phyloP scores from a whole-genome alignment of 208 protist species.

The Angomonas deanei region DNA sequence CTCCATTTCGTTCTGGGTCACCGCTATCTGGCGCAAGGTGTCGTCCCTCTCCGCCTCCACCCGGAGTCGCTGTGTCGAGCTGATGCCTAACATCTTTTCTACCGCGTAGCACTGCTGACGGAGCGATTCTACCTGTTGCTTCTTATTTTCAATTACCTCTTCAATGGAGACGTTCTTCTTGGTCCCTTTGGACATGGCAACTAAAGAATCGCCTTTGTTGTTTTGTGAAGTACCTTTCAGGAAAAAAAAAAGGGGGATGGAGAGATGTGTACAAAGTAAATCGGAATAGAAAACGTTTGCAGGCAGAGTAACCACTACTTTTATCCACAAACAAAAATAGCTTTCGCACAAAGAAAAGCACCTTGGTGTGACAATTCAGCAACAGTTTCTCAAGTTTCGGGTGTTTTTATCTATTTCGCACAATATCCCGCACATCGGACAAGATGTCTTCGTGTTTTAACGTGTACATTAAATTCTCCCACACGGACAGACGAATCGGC shows the following conservation, averaged over 20 bases:
- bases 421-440: slow-evolving; percentile 65
- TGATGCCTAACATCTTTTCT: slow-evolving; percentile 78
- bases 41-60: slow-evolving; percentile 45
- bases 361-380: no score
- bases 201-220: not conserved
- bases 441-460: slow-evolving; percentile 81
- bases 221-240: slow-evolving; percentile 1
- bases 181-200: slow-evolving; percentile 18
- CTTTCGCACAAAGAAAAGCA: no score
- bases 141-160: slow-evolving; percentile 61
- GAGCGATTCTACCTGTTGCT: slow-evolving; percentile 43
- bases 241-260: slow-evolving; percentile 1
- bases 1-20: slow-evolving; percentile 56
- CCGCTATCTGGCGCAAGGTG: slow-evolving; percentile 42
- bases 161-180: slow-evolving; percentile 54
- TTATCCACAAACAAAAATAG: no score
- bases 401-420: slow-evolving; percentile 49
- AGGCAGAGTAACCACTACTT: no score
- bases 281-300: no score
- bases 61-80: slow-evolving; percentile 59
- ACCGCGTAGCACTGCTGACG: slow-evolving; percentile 59
- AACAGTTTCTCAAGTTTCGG: not conserved
- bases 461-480: slow-evolving; percentile 79
- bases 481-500: slow-evolving; percentile 67
- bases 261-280: not conserved